Evolutionary conservation across 192 early-diverging fungal genomes (phyloP).

Genomic region (Pilaira anomala): DNA sequence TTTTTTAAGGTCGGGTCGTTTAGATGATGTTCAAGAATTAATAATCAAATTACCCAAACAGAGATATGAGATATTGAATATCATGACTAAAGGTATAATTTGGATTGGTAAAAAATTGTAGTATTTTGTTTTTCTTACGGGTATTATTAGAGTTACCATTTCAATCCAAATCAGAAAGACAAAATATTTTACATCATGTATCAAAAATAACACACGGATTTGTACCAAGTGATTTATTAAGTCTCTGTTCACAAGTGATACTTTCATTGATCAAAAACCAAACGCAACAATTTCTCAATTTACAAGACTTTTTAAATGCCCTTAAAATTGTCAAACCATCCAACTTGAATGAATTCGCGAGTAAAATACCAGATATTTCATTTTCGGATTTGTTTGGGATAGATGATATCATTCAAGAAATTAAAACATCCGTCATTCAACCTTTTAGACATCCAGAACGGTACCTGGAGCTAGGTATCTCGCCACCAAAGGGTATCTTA

Average conservation of each 20-base stretch:
- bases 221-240: conserved; percentile 77
- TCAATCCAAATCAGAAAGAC: conserved; percentile 18
- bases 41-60: conserved; percentile 46
- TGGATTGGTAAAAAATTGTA: background rate
- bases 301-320: conserved; percentile 41
- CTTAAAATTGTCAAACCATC: conserved; percentile 52
- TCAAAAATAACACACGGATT: conserved; percentile 70
- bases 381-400: conserved; percentile 81
- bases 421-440: conserved; percentile 58
- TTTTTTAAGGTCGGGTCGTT: conserved; percentile 56
- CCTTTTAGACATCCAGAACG: conserved; percentile 52
- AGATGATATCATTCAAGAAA: conserved; percentile 57
- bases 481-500: conserved; percentile 75
- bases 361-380: conserved; percentile 53
- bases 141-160: conserved; percentile 46
- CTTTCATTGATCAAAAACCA: conserved; percentile 45
- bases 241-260: conserved; percentile 54
- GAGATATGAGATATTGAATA: conserved; percentile 36
- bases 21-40: conserved; percentile 48
- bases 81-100: conserved; percentile 41
- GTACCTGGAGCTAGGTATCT: conserved; percentile 59
- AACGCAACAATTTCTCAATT: conserved; percentile 25
- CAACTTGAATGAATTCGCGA: conserved; percentile 49
- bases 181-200: conserved; percentile 41
- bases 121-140: background rate